Evolutionary conservation across 2,329 filamentous ascomycete species (phyloP).

Genomic region (Nannizzia gypsea): DNA sequence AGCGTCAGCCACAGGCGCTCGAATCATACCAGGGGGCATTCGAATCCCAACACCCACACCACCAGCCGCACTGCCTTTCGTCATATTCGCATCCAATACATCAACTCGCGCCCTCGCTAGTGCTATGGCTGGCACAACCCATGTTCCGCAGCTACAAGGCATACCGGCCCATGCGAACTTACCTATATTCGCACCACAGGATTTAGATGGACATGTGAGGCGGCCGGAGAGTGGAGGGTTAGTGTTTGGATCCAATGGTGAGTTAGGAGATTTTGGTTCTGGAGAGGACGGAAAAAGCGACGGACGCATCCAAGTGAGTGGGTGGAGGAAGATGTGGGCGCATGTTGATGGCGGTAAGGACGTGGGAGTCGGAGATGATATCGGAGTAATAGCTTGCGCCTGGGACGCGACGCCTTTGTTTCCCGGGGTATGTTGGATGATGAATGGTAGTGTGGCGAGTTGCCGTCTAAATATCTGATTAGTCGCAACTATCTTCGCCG

Average conservation of each 20-base stretch:
- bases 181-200: conserved; percentile 72
- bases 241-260: conserved; percentile 15
- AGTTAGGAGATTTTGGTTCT: conserved; percentile 6
- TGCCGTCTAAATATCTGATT: conserved; percentile 29
- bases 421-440: conserved; percentile 49
- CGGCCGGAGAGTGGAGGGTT: conserved; percentile 75
- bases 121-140: conserved; percentile 85
- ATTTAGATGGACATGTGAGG: conserved; percentile 64
- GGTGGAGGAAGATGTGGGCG: conserved; percentile 81
- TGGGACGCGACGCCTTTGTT: conserved; percentile 14
- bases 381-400: conserved; percentile 2
- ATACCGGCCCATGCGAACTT: conserved; percentile 96
- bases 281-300: conserved; percentile 45
- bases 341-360: conserved; percentile 40
- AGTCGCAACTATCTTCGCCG: background rate
- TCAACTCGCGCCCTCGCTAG: conserved; percentile 74
- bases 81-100: conserved; percentile 39
- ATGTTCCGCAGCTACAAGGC: conserved; percentile 78
- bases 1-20: background rate
- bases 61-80: conserved; percentile 14
- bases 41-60: conserved; percentile 26
- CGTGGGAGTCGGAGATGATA: conserved; percentile 16
- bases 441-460: conserved; percentile 54
- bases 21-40: conserved; percentile 29
- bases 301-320: conserved; percentile 86